Evolutionary conservation across 1,139 yeast species (phyloP), one percentile per base, ranked within the genome.

Genomic region (Debaryomyces singareniensis): DNA sequence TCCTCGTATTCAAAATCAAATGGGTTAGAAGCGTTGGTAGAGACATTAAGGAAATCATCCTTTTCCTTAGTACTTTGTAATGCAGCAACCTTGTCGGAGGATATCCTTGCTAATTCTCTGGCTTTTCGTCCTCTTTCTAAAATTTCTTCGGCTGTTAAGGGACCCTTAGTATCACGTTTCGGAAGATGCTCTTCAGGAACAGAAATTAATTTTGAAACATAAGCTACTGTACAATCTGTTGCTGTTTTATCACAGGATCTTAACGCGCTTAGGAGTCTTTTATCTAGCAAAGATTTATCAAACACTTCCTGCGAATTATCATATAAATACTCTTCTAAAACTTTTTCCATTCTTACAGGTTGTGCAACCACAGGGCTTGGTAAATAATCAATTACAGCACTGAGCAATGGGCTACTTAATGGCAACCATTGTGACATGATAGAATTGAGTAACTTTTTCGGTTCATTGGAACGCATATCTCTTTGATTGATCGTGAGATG

Each of bases 371-470:
- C 46, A 1, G 98, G 98, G 10, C 94, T 81, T 1, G 97, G 96
- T 29, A 93, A 55, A 38, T 75, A 75, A 35, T 86, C 94, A 26
- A 89, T 81, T 3, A 91, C 95, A 3, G 94, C 77, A 7, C 93
- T 71, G 23, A 91, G 58, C 13, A 91, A 73, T 0, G 97, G 86
- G 30, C 84, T 79, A 23, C 96, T 82, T 6, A 93, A 73, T 0
- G 99, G 97, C 15, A 93, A 64, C 97, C 98, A 93, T 49, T 89
- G 97, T 2, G 87, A 75, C 76, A 89, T 77, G 7, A 93, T 74
- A n/a, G 75, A 62, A 34, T 69, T 71, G 24, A 87, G 55, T 26
- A 86, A 55, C 29, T 63, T 63, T 42, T 77, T 78, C 32, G 75
- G 65, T 47, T 91, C 96, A 47, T 82, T 86, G 1, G 95, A 77